These are phyloP conservation scores for Boletus vinaceobasis DNA, from an alignment of 768 basidiomycete species.

Conservation along the genomic window DNA sequence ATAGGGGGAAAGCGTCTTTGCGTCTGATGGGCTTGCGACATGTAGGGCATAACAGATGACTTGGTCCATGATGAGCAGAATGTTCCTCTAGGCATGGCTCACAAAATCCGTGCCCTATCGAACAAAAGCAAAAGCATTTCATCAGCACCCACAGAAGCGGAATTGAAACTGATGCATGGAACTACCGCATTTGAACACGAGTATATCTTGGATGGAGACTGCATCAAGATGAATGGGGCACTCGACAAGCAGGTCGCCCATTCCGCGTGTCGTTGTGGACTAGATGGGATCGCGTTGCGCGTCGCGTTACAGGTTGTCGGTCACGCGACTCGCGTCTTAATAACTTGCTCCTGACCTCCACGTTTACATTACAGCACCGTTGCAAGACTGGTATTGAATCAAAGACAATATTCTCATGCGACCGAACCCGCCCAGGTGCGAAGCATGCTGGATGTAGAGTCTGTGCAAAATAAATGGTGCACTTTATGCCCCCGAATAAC, in stretches of 20 bases:
- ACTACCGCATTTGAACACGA: slow-evolving; percentile 31
- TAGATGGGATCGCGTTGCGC: background rate
- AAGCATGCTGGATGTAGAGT: background rate
- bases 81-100: slow-evolving; percentile 26
- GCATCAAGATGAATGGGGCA: slow-evolving; percentile 32
- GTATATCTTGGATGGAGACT: slow-evolving; percentile 26
- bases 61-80: slow-evolving; percentile 9
- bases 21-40: slow-evolving; percentile 28
- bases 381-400: background rate
- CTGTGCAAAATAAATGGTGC: background rate
- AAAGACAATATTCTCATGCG: background rate
- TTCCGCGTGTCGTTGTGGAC: slow-evolving; percentile 1
- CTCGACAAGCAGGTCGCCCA: slow-evolving; percentile 26
- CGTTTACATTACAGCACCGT: background rate
- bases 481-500: background rate
- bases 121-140: slow-evolving; percentile 8
- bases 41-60: slow-evolving; percentile 22
- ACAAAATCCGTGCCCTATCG: slow-evolving; percentile 32
- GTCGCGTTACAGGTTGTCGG: background rate
- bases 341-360: background rate
- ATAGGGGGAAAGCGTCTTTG: slow-evolving; percentile 27
- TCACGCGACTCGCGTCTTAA: background rate
- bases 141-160: slow-evolving; percentile 10
- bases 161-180: slow-evolving; percentile 4
- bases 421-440: background rate